These are phyloP conservation scores for Acanthochlamys bracteata DNA, from an alignment of 106 monocot genomes.

Conservation along the genomic window DNA sequence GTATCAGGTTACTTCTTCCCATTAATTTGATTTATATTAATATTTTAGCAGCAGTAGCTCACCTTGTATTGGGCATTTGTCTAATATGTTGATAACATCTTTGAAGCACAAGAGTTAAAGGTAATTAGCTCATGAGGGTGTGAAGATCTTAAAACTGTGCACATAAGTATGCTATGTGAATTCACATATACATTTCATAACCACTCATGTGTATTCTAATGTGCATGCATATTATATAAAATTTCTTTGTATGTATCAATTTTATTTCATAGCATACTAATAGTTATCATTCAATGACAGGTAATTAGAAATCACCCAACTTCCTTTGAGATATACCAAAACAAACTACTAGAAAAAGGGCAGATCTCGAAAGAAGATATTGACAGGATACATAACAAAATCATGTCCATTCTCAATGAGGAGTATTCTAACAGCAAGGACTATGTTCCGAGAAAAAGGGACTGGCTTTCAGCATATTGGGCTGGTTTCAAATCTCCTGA, in stretches of 20 bases:
- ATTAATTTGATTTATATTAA: no score
- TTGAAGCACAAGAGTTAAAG: no score
- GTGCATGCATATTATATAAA: background rate
- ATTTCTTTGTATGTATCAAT: background rate
- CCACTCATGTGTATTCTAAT: no score
- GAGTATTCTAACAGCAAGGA: slow-evolving; percentile 67
- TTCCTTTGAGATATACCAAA: slow-evolving; percentile 64
- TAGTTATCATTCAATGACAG: slow-evolving; percentile 17
- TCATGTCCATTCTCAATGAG: slow-evolving; percentile 58
- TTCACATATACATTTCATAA: no score
- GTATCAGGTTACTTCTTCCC: slow-evolving; percentile 40
- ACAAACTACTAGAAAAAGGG: slow-evolving; percentile 45
- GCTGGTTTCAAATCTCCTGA: slow-evolving; percentile 79
- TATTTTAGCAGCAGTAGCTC: no score
- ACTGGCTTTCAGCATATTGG: slow-evolving; percentile 86
- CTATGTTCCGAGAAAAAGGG: slow-evolving; percentile 50
- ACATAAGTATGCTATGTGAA: no score
- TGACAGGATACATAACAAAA: slow-evolving; percentile 57
- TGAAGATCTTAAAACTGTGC: no score
- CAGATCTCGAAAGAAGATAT: slow-evolving; percentile 51
- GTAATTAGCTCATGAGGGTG: no score
- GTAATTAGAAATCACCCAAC: slow-evolving; percentile 63
- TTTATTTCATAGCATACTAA: background rate
- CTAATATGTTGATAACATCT: no score
- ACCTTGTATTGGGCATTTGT: no score